Evolutionary conservation across 1,284 basidiomycete genomes (phyloP), one percentile per base, ranked within the genome.

Genomic region (Boletus sp.): DNA sequence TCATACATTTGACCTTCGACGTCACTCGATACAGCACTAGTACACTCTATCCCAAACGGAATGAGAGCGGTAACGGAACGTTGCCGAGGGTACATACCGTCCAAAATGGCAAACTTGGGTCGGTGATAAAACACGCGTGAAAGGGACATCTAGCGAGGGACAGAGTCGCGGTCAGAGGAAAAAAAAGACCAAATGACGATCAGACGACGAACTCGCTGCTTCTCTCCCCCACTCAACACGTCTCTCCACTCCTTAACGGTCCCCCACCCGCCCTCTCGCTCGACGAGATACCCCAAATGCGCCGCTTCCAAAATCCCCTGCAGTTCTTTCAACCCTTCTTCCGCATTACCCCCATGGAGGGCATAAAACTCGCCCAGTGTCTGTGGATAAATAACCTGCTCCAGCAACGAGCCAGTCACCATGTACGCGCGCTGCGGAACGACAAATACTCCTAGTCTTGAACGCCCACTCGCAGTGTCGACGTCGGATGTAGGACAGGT

Each of bases 1-100:
- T 95, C 88, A 70, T 97, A 98, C 91, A 99, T 94, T 51, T 86
- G 74, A 0, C 94, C 94, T 65, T 97, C 94, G 17, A 97, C 93
- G 62, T 98, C 95, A 48, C 91, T 93, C 8, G 93, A 96, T 6
- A 99, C 94, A 1, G 95, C 95, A 53, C 89, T 93, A 5, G 94
- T 97, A 69, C 92, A 95, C 66, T 98, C 94, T 88, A 27, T 43
- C 10, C 8, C 44, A 8, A 14, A 35, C 32, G 5, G 16, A 37
- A 32, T 14, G 39, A 35, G 3, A 16, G 4, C 5, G 6, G 1
- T 0, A 4, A 23, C 8, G n/a, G 1, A 25, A 19, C 22, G n/a
- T 26, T 9, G 26, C 27, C 30, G n/a, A 36, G n/a, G 10, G 3
- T 3, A 69, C 80, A 30, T 50, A 85, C 84, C 85, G 65, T 89